Evolutionary conservation across 208 protist species (phyloP), one percentile per base, ranked within the genome.

Genomic region (Crithidia expoeki): DNA sequence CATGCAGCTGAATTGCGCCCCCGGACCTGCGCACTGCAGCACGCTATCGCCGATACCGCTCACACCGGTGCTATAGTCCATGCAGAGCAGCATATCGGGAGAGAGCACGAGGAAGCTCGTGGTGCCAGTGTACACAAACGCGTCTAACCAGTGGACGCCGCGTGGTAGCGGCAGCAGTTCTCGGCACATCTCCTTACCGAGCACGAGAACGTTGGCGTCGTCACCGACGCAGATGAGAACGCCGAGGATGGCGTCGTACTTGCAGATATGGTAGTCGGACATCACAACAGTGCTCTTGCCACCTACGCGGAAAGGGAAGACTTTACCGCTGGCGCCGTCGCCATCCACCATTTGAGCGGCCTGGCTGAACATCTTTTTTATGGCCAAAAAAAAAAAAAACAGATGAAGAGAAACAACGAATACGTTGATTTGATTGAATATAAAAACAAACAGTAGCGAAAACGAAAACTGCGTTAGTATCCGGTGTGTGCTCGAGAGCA

Each of bases 261-360:
- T 79, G 68, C 84, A 90, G 12, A 95, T 67, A 73, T 95, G 90
- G 70, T 92, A 95, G 80, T 90, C 85, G 0, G 85, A 85, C 85
- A 88, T 85, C 21, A 90, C 85, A 14, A 84, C 73, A 14, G 85
- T 85, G 72, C 79, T 86, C 69, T 85, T 82, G 44, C 76, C 70
- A 16, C 69, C 69, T 23, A 88, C 34, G 28, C 74, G 74, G 63
- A 88, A 88, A 53, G 76, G 75, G 34, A 69, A 61, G 11, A 68
- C 36, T 21, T 23, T 57, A 23, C 65, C 63, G 42, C 32, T 36
- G 17, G 21, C 50, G 14, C 46, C 68, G 16, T 55, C 40, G 6
- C 34, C 21, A 0, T 47, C 46, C 30, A 30, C 30, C 17, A 46
- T n/a, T 25, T 65, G 61, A 30, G 53, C 11, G 9, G 30, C 23